Evolutionary conservation across 768 basidiomycete species (phyloP).

Genomic region (Epithele typhae): DNA sequence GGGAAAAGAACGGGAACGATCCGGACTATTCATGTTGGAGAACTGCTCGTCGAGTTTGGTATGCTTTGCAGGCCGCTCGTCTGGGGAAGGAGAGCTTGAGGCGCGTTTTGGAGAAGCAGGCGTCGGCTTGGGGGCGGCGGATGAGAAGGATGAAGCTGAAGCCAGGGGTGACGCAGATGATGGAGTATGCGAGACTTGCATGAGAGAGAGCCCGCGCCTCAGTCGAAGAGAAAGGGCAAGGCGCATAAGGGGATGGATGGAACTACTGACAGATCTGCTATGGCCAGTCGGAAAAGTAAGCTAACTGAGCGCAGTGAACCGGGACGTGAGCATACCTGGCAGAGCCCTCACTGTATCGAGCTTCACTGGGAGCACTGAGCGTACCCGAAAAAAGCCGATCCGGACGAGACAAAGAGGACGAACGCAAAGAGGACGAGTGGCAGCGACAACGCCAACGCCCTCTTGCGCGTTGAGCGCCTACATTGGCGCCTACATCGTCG

Average conservation of each 20-base stretch:
- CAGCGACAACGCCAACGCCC: too few species aligned
- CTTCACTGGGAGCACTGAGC: too few species aligned
- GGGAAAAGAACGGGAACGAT: conserved; percentile 3
- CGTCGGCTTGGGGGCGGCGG: conserved; percentile 26
- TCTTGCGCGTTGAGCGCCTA: too few species aligned
- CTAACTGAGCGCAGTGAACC: too few species aligned
- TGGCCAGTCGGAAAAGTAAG: too few species aligned
- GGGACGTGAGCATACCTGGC: too few species aligned
- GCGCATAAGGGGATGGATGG: conserved; percentile 38
- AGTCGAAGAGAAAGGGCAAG: conserved; percentile 41
- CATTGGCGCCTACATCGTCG: too few species aligned
- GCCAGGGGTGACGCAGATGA: conserved; percentile 18
- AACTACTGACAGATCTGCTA: conserved; percentile 9
- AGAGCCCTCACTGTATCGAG: too few species aligned
- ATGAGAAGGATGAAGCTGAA: conserved; percentile 31
- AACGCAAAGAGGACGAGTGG: too few species aligned
- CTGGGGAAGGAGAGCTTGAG: conserved; percentile 10
- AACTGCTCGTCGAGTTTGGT: too few species aligned
- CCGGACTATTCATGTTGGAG: background rate
- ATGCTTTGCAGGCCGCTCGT: conserved; percentile 17
- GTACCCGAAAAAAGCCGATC: too few species aligned
- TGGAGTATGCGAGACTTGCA: conserved; percentile 46
- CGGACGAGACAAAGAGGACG: too few species aligned
- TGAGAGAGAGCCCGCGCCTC: conserved; percentile 49
- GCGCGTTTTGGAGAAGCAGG: conserved; percentile 9